Conservation (phyloP, 768 basidiomycete genomes). For the Hortiboletus flavorubellus region DNA sequence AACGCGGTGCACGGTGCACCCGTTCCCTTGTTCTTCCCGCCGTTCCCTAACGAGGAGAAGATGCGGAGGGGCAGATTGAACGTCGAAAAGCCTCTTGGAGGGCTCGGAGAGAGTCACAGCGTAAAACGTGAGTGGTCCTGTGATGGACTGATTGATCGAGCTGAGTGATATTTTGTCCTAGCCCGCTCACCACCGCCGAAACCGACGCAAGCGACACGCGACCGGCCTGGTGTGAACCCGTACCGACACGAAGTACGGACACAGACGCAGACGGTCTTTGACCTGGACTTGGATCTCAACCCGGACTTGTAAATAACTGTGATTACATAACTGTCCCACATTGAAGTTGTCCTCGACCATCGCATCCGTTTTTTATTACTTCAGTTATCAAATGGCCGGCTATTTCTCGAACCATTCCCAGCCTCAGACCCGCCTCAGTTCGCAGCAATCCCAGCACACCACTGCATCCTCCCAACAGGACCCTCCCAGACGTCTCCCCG, state of each 20-base stretch:
- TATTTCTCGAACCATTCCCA: constrained; percentile 85
- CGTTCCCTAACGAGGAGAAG: constrained; percentile 89
- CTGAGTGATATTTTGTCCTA: constrained; percentile 25
- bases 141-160: constrained; percentile 4
- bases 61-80: constrained; percentile 82
- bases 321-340: constrained; percentile 22
- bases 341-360: constrained; percentile 9
- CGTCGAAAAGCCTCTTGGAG: constrained; percentile 73
- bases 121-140: constrained; percentile 55
- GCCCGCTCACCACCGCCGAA: constrained; percentile 65
- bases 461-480: constrained; percentile 12
- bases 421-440: constrained; percentile 59
- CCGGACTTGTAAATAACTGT: constrained; percentile 55
- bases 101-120: constrained; percentile 79
- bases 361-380: constrained; percentile 21
- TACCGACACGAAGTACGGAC: constrained; percentile 69
- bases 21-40: constrained; percentile 81
- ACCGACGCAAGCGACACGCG: constrained; percentile 42
- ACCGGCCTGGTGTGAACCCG: constrained; percentile 55
- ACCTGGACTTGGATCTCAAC: constrained; percentile 81
- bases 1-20: constrained; percentile 55
- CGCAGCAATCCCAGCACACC: constrained; percentile 39
- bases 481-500: constrained; percentile 44
- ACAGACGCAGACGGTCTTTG: constrained; percentile 62
- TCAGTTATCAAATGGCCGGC: constrained; percentile 50